Conservation (phyloP, 176 grass and related monocot genomes). For the Panicum miliaceum region DNA sequence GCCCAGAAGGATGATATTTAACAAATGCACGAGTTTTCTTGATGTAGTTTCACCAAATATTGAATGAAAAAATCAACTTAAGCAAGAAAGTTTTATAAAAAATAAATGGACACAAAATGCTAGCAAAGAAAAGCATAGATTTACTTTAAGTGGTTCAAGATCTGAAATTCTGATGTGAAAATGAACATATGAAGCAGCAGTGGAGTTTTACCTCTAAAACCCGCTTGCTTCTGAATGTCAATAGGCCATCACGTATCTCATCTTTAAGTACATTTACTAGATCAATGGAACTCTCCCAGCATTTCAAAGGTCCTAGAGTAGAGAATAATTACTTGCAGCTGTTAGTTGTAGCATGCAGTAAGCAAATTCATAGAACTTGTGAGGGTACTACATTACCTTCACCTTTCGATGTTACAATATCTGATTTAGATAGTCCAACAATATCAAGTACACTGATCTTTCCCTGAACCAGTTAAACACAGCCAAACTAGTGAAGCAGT, state of each 20-base stretch:
- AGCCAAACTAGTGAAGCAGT: not conserved
- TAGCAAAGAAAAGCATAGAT: not conserved
- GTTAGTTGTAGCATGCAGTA: not conserved
- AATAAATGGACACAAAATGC: not conserved
- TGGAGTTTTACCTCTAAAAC: constrained; percentile 68
- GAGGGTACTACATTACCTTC: constrained; percentile 54
- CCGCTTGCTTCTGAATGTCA: constrained; percentile 75
- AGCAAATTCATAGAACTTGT: constrained; percentile 1
- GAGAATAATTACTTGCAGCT: constrained; percentile 35
- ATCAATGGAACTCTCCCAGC: constrained; percentile 75
- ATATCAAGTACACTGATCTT: constrained; percentile 75
- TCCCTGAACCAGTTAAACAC: constrained; percentile 51
- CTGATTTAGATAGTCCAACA: constrained; percentile 66
- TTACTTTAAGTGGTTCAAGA: no score
- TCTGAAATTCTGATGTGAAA: not conserved
- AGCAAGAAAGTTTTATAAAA: not conserved
- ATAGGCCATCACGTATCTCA: constrained; percentile 80
- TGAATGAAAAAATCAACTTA: not conserved
- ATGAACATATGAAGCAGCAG: not conserved
- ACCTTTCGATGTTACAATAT: constrained; percentile 56
- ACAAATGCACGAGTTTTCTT: constrained; percentile 5
- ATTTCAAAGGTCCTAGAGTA: constrained; percentile 66
- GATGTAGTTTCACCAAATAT: not conserved
- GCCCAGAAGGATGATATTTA: not conserved
- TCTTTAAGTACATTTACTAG: constrained; percentile 73